These are phyloP conservation scores for Yamadazyma dendronema DNA, from an alignment of 1,139 yeast species.

Conservation along the genomic window DNA sequence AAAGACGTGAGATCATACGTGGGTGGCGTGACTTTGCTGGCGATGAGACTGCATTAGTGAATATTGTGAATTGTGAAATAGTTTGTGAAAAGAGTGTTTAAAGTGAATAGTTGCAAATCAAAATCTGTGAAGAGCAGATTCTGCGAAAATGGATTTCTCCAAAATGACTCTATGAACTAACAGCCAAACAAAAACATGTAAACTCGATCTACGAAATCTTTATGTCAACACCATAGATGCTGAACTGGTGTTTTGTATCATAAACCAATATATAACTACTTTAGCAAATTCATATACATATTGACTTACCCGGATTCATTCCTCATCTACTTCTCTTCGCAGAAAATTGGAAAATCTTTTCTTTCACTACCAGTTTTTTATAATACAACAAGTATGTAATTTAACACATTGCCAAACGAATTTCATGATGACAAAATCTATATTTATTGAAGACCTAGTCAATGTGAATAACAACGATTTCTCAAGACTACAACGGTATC, in stretches of 20 bases:
- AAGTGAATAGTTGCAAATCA: too few species aligned
- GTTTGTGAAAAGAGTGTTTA: background rate
- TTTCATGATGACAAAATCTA: conserved; percentile 8
- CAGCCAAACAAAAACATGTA: too few species aligned
- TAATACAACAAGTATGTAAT: background rate
- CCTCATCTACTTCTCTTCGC: background rate
- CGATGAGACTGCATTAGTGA: background rate
- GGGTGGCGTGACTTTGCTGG: background rate
- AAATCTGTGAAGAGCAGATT: too few species aligned
- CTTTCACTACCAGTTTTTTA: background rate
- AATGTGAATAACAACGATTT: conserved; percentile 71
- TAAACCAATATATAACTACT: background rate
- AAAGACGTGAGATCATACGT: background rate
- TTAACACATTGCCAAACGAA: background rate
- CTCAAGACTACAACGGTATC: conserved; percentile 99
- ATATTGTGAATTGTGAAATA: background rate
- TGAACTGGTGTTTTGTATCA: background rate
- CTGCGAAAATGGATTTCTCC: too few species aligned
- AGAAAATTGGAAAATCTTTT: background rate
- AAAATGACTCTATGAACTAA: too few species aligned
- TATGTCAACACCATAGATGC: background rate
- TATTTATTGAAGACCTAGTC: conserved; percentile 11
- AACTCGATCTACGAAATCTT: too few species aligned
- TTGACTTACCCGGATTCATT: background rate
- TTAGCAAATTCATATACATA: too few species aligned